Percentiles rank a stretch among this genome's conserved stretches.
These are phyloP conservation scores for Botryotinia convoluta DNA, from an alignment of 2,329 filamentous ascomycete genomes.

Conservation along the genomic window DNA sequence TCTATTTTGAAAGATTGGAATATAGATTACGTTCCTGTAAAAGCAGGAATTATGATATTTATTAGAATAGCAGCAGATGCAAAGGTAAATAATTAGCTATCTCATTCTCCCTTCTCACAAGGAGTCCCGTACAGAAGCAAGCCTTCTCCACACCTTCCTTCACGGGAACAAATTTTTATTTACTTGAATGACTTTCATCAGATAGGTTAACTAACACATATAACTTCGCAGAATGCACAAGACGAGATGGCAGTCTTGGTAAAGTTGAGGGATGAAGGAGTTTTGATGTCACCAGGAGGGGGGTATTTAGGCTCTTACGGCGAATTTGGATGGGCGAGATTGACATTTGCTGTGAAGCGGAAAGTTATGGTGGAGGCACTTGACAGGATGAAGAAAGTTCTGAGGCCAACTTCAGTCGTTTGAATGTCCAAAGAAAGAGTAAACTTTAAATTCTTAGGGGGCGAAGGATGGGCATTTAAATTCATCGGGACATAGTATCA, in stretches of 20 bases:
- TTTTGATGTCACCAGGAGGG: background rate
- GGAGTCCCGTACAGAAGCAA: background rate
- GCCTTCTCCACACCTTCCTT: background rate
- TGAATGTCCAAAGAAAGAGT: background rate
- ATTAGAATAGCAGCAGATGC: background rate
- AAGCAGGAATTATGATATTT: background rate
- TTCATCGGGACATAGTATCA: too few species aligned
- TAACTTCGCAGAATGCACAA: background rate
- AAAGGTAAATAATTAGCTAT: background rate
- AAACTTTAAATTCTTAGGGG: background rate
- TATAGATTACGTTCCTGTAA: background rate
- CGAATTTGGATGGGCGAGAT: background rate
- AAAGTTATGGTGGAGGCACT: background rate
- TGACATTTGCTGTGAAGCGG: background rate
- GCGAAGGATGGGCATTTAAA: background rate
- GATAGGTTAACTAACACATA: background rate
- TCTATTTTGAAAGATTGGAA: background rate
- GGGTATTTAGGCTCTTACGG: background rate
- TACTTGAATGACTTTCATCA: background rate
- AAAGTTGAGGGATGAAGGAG: background rate
- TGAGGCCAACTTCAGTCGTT: background rate
- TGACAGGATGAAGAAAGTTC: background rate
- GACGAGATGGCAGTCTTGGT: background rate
- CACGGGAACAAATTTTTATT: fast-evolving
- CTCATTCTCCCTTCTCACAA: background rate